Evolutionary conservation across 2,329 filamentous ascomycete species (phyloP), one percentile per base, ranked within the genome.

Genomic region (Eurotiales sp.): DNA sequence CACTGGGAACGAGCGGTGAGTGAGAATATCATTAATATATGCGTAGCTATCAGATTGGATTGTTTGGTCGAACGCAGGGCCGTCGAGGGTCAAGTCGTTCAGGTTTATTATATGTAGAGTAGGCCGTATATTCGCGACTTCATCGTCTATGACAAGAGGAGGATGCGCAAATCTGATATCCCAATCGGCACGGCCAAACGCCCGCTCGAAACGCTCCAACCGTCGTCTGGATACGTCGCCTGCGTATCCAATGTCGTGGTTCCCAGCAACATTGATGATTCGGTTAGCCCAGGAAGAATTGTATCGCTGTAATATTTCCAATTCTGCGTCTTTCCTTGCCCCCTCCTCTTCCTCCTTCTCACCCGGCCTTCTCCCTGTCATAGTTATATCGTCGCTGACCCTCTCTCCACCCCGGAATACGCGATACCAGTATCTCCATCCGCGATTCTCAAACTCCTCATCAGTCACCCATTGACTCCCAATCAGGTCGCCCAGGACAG

Each of bases 181-280:
- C 79, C 95, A 99, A 67, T 97, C 95, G 15, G 88, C 83, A 57
- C 84, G 88, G 51, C 93, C 93, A 72, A 95, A 99, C 1, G 81
- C 80, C 19, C 79, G 77, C 71, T 96, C 90, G 65, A 97, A 99
- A 1, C 93, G 82, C 23, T 82, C 76, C 50, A 96, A 77, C 3
- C 90, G 83, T 55, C 83, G 77, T n/a, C 78, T 72, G 36, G 86
- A 90, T 55, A 97, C 79, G 68, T 99, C 93, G 3, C 93, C 93
- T 0, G 91, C 90, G 66, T 99, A 99, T 29, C 93, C 93, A 63
- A 99, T 85, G 68, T 99, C 93, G 66, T 99, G 93, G 64, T 99
- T 99, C 1, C 93, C 93, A 0, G 85, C 90, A 22, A 97, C 83
- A 59, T 96, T 95, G 66, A 99, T 90, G 56, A 96, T 78, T 50